A percentile compares a stretch with the other conserved stretches of the same genome.
phyloP scores from a whole-genome alignment of 176 grass and related monocot species.

The Oryza rufipogon region DNA sequence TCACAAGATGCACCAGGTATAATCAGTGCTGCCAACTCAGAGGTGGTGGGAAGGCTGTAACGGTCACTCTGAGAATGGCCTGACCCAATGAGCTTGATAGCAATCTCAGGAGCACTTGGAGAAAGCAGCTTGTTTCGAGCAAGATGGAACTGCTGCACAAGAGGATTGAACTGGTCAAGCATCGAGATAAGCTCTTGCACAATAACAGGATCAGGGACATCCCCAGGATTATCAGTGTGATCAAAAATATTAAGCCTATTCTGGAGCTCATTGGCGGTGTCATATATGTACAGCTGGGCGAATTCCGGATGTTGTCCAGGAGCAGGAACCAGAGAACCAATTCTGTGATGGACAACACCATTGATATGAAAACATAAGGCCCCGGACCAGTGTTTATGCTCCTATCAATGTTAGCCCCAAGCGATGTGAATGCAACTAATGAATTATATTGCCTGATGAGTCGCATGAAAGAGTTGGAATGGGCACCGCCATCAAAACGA shows the following conservation, averaged over 20 bases:
- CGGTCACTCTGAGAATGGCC: no score
- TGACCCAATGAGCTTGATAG: neutral
- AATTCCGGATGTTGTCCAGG: neutral
- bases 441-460: neutral
- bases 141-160: neutral
- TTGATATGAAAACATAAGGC: neutral
- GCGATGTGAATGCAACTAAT: neutral
- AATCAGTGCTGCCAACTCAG: neutral
- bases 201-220: neutral
- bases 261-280: neutral
- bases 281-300: neutral
- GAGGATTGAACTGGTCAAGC: neutral
- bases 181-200: neutral
- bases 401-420: neutral
- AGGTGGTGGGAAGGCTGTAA: neutral
- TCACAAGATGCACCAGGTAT: no score
- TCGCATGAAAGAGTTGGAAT: neutral
- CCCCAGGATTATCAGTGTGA: accelerated
- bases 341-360: neutral
- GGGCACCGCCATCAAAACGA: neutral
- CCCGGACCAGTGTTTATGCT: neutral
- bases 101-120: neutral
- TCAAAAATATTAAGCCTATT: neutral
- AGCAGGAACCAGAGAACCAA: neutral
- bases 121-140: neutral